phyloP scores from a whole-genome alignment of 2,329 filamentous ascomycete genomes.

The Gaeumannomyces sp. region DNA sequence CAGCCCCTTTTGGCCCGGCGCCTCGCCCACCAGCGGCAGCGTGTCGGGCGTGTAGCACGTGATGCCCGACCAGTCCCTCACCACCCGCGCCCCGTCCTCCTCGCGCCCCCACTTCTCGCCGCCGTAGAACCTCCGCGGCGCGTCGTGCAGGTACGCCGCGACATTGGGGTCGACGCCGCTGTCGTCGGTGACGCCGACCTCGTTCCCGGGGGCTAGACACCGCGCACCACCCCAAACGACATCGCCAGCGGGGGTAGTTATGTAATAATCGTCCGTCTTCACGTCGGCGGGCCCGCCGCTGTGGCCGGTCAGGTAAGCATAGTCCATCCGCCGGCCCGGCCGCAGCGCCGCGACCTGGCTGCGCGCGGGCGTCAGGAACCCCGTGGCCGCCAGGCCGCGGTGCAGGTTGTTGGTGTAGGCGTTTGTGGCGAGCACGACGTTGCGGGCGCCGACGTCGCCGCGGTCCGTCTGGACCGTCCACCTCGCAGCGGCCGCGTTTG shows the following conservation, averaged over 20 bases:
- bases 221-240: conserved; percentile 59
- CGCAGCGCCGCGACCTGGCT: conserved; percentile 46
- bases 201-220: conserved; percentile 19
- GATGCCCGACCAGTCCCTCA: conserved; percentile 43
- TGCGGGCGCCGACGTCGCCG: conserved; percentile 33
- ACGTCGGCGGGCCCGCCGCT: conserved; percentile 8
- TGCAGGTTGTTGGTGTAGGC: conserved; percentile 43
- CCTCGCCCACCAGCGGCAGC: conserved; percentile 44
- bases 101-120: conserved; percentile 40
- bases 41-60: conserved; percentile 51
- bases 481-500: not conserved
- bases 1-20: conserved; percentile 33
- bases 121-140: conserved; percentile 45
- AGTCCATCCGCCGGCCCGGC: conserved; percentile 24
- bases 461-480: conserved; percentile 37
- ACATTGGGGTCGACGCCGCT: conserved; percentile 41
- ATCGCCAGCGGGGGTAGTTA: conserved; percentile 49
- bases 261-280: conserved; percentile 54
- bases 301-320: not conserved
- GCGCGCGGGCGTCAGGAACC: conserved; percentile 61
- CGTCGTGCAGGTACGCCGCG: conserved; percentile 39
- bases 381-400: conserved; percentile 38
- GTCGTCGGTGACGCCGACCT: conserved; percentile 54
- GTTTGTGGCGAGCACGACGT: conserved; percentile 47
- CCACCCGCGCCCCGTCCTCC: conserved; percentile 31